phyloP scores from a whole-genome alignment of 1,284 basidiomycete genomes.

The Pyrrhoderma noxium region DNA sequence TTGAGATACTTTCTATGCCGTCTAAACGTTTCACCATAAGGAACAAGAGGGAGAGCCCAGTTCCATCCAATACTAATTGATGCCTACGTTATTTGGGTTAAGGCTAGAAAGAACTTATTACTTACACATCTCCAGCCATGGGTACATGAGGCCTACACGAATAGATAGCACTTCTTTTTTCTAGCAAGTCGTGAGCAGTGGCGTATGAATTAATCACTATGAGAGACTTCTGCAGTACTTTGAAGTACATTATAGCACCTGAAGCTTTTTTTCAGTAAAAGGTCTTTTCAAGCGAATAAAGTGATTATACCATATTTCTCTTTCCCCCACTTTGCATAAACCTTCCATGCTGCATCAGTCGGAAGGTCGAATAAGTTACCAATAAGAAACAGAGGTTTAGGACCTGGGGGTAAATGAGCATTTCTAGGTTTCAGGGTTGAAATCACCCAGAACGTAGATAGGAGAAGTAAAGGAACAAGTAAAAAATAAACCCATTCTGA shows the following conservation, averaged over 20 bases:
- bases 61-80: slow-evolving; percentile 13
- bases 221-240: slow-evolving; percentile 1
- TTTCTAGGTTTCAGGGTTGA: no score
- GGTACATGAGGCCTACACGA: slow-evolving; percentile 36
- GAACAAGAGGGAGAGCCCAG: slow-evolving; percentile 14
- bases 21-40: slow-evolving; percentile 24
- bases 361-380: slow-evolving; percentile 52
- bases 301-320: slow-evolving; percentile 17
- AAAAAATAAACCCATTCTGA: no score
- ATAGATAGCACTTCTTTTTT: slow-evolving; percentile 44
- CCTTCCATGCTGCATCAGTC: slow-evolving; percentile 43
- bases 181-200: slow-evolving; percentile 44
- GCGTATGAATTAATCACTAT: slow-evolving; percentile 14
- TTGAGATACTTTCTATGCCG: slow-evolving; percentile 6
- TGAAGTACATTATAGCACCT: slow-evolving; percentile 12
- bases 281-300: no score
- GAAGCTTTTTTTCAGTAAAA: no score
- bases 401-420: slow-evolving; percentile 40
- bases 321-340: slow-evolving; percentile 45
- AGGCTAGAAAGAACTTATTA: no score
- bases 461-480: no score
- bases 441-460: no score
- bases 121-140: not conserved
- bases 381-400: slow-evolving; percentile 42
- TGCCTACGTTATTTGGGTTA: no score